Evolutionary conservation across 495 filamentous ascomycete species (phyloP).

Genomic region (Annulohypoxylon moriforme): DNA sequence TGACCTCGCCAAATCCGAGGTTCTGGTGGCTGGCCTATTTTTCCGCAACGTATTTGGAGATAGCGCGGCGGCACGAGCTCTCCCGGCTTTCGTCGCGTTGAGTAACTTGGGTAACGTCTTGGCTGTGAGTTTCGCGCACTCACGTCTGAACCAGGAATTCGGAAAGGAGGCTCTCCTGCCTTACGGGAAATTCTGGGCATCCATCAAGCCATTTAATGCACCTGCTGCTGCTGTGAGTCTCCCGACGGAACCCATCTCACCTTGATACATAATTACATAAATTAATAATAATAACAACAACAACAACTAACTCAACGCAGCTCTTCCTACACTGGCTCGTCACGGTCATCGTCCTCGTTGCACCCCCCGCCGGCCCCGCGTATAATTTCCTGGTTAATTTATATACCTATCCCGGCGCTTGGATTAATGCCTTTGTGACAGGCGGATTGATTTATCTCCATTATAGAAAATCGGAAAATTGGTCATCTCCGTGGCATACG

Average conservation of each 20-base stretch:
- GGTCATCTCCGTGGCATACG: constrained; percentile 58
- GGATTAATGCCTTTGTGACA: constrained; percentile 67
- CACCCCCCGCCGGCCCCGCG: constrained; percentile 56
- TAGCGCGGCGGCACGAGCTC: constrained; percentile 64
- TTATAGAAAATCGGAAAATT: constrained; percentile 55
- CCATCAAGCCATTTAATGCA: constrained; percentile 70
- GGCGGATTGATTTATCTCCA: constrained; percentile 62
- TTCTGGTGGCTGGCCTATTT: constrained; percentile 71
- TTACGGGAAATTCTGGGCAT: constrained; percentile 70
- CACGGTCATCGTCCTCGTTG: constrained; percentile 59
- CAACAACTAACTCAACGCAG: constrained; percentile 28
- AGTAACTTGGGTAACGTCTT: constrained; percentile 78
- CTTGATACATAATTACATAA: not conserved
- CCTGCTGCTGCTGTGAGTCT: constrained; percentile 57
- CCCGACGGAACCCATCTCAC: not conserved
- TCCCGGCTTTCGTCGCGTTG: constrained; percentile 78
- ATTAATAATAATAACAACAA: not conserved
- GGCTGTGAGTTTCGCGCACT: constrained; percentile 75
- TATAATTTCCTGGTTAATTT: constrained; percentile 53
- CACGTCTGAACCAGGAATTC: constrained; percentile 72
- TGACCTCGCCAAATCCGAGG: constrained; percentile 68
- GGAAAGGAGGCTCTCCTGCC: constrained; percentile 74
- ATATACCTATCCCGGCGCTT: constrained; percentile 58
- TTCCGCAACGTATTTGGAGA: constrained; percentile 75
- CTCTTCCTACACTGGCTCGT: constrained; percentile 61